Evolutionary conservation across 2,329 filamentous ascomycete species (phyloP).

Genomic region (Phyllachora maydis): DNA sequence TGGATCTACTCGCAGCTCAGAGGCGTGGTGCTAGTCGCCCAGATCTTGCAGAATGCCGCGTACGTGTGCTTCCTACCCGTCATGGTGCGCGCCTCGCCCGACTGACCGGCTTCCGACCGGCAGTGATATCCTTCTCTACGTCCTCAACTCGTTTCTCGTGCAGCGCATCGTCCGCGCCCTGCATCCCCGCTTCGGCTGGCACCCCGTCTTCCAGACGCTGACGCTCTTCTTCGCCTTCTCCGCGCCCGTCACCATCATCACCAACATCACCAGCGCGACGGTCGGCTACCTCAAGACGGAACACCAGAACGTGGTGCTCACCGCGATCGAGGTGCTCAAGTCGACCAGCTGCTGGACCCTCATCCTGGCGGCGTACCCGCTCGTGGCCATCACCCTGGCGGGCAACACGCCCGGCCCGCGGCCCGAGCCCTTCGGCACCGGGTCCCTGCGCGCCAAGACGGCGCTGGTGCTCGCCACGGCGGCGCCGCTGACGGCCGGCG

Average conservation of each 20-base stretch:
- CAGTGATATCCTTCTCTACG: slow-evolving; percentile 13
- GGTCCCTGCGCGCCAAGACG: slow-evolving; percentile 10
- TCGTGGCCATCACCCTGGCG: slow-evolving; percentile 7
- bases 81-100: slow-evolving; percentile 15
- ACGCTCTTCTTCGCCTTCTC: slow-evolving; percentile 9
- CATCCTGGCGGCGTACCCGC: slow-evolving; percentile 6
- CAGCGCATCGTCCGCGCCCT: slow-evolving; percentile 16
- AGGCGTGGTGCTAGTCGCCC: slow-evolving; percentile 12
- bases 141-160: slow-evolving; percentile 17
- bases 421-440: slow-evolving; percentile 12
- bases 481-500: slow-evolving; percentile 5
- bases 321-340: slow-evolving; percentile 20
- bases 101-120: no score
- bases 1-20: slow-evolving; percentile 10
- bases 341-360: slow-evolving; percentile 5
- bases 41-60: slow-evolving; percentile 15
- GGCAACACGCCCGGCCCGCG: slow-evolving; percentile 9
- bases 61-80: not conserved
- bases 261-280: slow-evolving; percentile 10
- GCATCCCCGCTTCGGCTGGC: slow-evolving; percentile 15
- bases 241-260: slow-evolving; percentile 9
- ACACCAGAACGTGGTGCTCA: slow-evolving; percentile 16
- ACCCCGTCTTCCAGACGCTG: slow-evolving; percentile 7
- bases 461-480: slow-evolving; percentile 8
- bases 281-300: slow-evolving; percentile 8